Base-by-base conservation (phyloP, 495 filamentous ascomycete genomes). In the Podospora pseudocomata region DNA sequence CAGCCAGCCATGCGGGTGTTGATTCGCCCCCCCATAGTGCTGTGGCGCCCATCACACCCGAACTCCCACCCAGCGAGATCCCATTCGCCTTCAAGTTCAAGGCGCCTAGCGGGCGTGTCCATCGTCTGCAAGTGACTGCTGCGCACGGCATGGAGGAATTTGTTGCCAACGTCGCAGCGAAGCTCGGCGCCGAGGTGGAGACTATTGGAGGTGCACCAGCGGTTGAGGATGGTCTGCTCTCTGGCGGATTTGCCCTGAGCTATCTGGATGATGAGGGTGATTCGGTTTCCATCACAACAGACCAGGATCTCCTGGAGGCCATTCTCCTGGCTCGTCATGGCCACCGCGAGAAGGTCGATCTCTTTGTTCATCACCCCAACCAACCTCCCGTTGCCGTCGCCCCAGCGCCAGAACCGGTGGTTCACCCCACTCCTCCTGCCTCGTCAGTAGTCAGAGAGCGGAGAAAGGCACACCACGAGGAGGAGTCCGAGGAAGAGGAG, bases 71-170 rank as follows among this genome's bases (percentile, higher is more conserved):
- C 0, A 88, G 90, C 74, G 91, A 93, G 65, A 76, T 83, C 13
- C 92, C 95, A 0, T 99, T 98, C 81, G 87, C 94, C 27, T 98
- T 99, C 88, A 99, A 99, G 78, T 99, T 99, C 86, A 98, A 99
- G 82, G 94, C 95, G 4, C 95, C 96, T 18, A 95, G 92, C 76
- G 95, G 96, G 56, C 91, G 95, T 55, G 93, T 98, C 28, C 96
- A 98, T 79, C 88, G 96, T 54, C 83, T 98, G 9, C 95, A 97
- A 74, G 89, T 97, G 5, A 80, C 89, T 68, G 89, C 93, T 13
- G 85, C 90, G 55, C 86, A 90, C 60, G 95, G 95, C 65, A 87
- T 99, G 68, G 87, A 83, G 53, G 90, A 95, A 58, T 87, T 99
- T 53, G 89, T 98, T 39, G 79, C 85, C 28, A 88, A 84, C 67